Conservation (phyloP, 2,329 filamentous ascomycete species). For the Fusarium cicatricum region DNA sequence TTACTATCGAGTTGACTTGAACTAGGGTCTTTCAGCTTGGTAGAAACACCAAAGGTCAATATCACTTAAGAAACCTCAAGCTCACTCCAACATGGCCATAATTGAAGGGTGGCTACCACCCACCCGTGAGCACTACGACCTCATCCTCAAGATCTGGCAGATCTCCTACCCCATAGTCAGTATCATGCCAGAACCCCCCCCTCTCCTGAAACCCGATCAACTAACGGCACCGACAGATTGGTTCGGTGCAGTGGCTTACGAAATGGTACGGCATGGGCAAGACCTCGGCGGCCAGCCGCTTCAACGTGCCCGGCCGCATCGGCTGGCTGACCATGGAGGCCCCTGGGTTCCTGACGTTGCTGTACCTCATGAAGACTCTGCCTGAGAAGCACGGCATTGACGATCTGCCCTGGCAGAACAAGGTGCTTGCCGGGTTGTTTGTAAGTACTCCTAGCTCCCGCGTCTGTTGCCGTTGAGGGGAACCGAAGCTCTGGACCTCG, state of each 20-base stretch:
- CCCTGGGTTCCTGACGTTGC: conserved; percentile 76
- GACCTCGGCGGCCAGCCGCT: conserved; percentile 75
- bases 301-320: conserved; percentile 89
- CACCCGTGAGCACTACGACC: conserved; percentile 64
- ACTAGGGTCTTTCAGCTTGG: too few species aligned
- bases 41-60: too few species aligned
- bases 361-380: conserved; percentile 80
- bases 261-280: conserved; percentile 93
- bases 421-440: conserved; percentile 75
- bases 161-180: conserved; percentile 62
- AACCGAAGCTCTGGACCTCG: neutral
- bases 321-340: conserved; percentile 92
- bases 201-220: too few species aligned
- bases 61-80: neutral
- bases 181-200: neutral
- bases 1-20: too few species aligned
- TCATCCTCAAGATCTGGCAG: conserved; percentile 61
- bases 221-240: conserved; percentile 61
- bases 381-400: conserved; percentile 64
- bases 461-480: conserved; percentile 24
- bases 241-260: conserved; percentile 76
- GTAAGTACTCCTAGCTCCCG: conserved; percentile 47
- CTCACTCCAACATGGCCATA: conserved; percentile 52
- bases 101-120: conserved; percentile 66
- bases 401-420: conserved; percentile 78